Evolutionary conservation across 768 basidiomycete species (phyloP).

Genomic region (Pleurotus sapidus): DNA sequence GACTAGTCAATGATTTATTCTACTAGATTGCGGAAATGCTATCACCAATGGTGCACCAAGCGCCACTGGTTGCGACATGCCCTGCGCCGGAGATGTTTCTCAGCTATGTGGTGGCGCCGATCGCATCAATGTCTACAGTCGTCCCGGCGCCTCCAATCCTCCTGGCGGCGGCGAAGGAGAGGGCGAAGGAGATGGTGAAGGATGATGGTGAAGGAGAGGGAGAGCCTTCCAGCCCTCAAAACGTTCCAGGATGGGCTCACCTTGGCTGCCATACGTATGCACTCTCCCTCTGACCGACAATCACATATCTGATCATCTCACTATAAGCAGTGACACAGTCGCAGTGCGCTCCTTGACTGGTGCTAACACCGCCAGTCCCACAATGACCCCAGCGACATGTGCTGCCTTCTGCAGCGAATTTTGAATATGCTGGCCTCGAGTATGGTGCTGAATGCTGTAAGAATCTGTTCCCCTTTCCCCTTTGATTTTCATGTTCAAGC

Average conservation of each 20-base stretch:
- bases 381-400: conserved; percentile 18
- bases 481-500: background rate
- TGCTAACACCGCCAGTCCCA: background rate
- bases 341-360: background rate
- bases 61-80: conserved; percentile 1
- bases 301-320: background rate
- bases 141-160: background rate
- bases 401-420: conserved; percentile 25
- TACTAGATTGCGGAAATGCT: conserved; percentile 5
- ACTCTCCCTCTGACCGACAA: background rate
- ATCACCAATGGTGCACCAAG: conserved; percentile 2
- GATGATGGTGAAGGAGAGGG: background rate
- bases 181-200: background rate
- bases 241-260: background rate
- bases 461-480: background rate
- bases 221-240: background rate
- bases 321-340: background rate
- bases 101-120: conserved; percentile 7
- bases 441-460: conserved; percentile 31
- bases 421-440: conserved; percentile 49
- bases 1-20: background rate
- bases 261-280: background rate
- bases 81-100: background rate
- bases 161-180: background rate
- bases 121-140: conserved; percentile 3